Evolutionary conservation across 805 yeast species (phyloP), one percentile per base, ranked within the genome.

Genomic region (Myxozyma udenii): DNA sequence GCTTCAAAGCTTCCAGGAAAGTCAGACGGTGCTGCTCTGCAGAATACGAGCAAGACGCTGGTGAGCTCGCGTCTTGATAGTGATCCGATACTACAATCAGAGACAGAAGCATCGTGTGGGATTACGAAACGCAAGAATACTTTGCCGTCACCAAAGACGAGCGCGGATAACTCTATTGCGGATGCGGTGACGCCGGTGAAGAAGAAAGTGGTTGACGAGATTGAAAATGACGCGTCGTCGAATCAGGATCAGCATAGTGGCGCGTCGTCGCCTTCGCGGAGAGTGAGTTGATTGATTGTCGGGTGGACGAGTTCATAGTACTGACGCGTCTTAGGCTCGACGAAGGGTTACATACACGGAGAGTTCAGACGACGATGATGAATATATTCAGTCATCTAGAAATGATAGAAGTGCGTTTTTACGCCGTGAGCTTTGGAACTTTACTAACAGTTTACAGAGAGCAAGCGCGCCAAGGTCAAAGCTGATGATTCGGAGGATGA

Each of bases 401-500:
- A 14, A 9, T 21, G n/a, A 5, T 22, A 14, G 6, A 26, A 41
- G 6, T 49, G 60, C 46, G 30, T 62, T 44, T 50, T 44, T 41
- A 55, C 51, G 12, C 44, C 44, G 26, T 21, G 5, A 6, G 62
- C 55, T 25, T n/a, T n/a, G n/a, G n/a, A n/a, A n/a, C n/a, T n/a
- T n/a, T n/a, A n/a, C n/a, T n/a, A n/a, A n/a, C n/a, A n/a, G n/a
- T n/a, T n/a, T 28, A 9, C 28, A 53, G 58, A 41, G 18, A 25
- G 47, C 7, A 39, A 46, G 9, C 54, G 62, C 46, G 32, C 62
- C 42, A 53, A 48, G 46, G 55, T 53, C 33, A 25, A 16, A 6
- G 61, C 60, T 28, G 62, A 61, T 16, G 69, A 63, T 48, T 57
- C 64, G 19, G 70, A 62, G 16, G 68, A 65, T 38, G 74, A 71